Base-by-base conservation (phyloP, 176 grass and related monocot species). In the Paspalum notatum region DNA sequence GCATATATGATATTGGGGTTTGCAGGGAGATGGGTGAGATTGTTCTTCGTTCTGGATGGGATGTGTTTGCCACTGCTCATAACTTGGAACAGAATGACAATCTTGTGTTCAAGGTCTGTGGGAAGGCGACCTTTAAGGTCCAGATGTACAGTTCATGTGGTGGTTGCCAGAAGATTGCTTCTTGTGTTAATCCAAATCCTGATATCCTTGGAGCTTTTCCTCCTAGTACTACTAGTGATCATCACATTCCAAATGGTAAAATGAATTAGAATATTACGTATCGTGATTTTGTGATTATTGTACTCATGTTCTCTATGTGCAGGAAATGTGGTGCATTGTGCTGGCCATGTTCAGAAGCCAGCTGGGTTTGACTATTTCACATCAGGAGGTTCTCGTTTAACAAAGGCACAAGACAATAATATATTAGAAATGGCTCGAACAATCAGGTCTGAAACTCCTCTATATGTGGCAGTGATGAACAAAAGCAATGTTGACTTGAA, bases 21-120 rank as follows among this genome's bases (percentile, higher is more conserved):
- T 61, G 48, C 5, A 21, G 38, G 57, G 57, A 45, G 10, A 12
- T 56, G 14, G 49, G 57, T 21, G 51, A 49, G 12, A 24, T 83
- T 38, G 15, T 67, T 45, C 74, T 87, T 15, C 60, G 76, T 16
- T 49, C n/a, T 18, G 89, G 89, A 15, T 91, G 89, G 80, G 51
- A 18, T 5, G 27, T 48, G 3, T 87, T 87, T 70, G 75, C 69
- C 41, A 10, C 20, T 25, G 58, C 1, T 24, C 50, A 91, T 45
- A 32, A 56, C 49, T 62, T 84, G 55, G 39, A 41, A 56, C 38
- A 77, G 55, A 71, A 68, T 27, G 37, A 66, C 43, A 81, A 62
- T 27, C 52, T 91, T 26, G 11, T 71, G 46, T 91, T 91, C 17
- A 76, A 79, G 37, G 72, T 62, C 16, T 25, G 57, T 16, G 80